Conservation (phyloP, 164 flowering plant species). For the Liquidambar formosana region DNA sequence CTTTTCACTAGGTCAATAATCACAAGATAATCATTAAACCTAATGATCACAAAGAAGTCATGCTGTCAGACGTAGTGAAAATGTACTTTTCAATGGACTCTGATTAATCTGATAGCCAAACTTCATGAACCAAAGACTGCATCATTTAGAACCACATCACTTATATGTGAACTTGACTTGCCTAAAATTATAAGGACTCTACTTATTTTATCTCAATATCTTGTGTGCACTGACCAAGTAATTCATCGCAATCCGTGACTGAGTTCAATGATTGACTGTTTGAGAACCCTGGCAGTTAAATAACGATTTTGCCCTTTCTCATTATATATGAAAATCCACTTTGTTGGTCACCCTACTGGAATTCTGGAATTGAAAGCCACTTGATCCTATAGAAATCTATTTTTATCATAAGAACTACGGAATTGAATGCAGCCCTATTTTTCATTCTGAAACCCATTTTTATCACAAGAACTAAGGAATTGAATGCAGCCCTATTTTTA, state of each 20-base stretch:
- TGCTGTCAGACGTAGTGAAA: no score
- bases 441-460: background rate
- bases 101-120: no score
- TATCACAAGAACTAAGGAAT: background rate
- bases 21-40: no score
- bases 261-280: background rate
- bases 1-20: no score
- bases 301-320: background rate
- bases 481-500: background rate
- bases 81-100: no score
- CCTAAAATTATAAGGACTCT: no score
- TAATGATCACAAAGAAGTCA: no score
- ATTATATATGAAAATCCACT: background rate
- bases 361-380: background rate
- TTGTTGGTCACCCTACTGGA: background rate
- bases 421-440: background rate
- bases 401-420: background rate
- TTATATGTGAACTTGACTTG: no score
- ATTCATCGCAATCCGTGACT: background rate
- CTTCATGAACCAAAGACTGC: no score
- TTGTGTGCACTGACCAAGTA: background rate
- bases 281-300: background rate
- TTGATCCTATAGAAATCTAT: background rate
- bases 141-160: no score
- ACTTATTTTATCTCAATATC: no score